These are phyloP conservation scores for Kazachstania sp. DNA, from an alignment of 1,139 yeast genomes.

Conservation along the genomic window DNA sequence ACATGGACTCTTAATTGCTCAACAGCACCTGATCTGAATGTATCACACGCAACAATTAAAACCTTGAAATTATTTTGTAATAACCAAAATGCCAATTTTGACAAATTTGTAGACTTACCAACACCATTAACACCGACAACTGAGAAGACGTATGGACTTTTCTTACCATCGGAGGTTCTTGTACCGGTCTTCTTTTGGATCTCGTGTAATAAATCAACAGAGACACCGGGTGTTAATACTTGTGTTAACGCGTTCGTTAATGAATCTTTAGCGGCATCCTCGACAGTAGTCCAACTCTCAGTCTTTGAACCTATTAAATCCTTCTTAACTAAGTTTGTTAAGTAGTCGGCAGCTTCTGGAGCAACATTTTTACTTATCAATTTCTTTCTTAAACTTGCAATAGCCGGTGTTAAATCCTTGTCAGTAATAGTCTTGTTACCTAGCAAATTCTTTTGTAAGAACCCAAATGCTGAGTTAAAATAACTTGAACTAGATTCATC, in stretches of 20 bases:
- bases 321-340: slow-evolving; percentile 50
- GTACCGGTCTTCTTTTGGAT: slow-evolving; percentile 44
- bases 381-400: slow-evolving; percentile 46
- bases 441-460: slow-evolving; percentile 43
- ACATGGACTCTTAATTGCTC: slow-evolving; percentile 95
- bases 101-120: slow-evolving; percentile 91
- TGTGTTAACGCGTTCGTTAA: slow-evolving; percentile 70
- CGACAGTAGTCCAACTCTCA: slow-evolving; percentile 55
- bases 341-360: slow-evolving; percentile 50
- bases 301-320: slow-evolving; percentile 59
- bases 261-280: slow-evolving; percentile 53
- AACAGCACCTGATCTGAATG: slow-evolving; percentile 96
- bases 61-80: slow-evolving; percentile 82
- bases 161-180: slow-evolving; percentile 24
- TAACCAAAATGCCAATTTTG: slow-evolving; percentile 92
- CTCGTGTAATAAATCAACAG: slow-evolving; percentile 79
- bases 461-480: slow-evolving; percentile 41
- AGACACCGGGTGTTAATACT: slow-evolving; percentile 84
- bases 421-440: slow-evolving; percentile 52
- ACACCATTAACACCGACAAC: slow-evolving; percentile 98
- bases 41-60: slow-evolving; percentile 92
- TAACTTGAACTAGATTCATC: slow-evolving; percentile 15
- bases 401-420: slow-evolving; percentile 48
- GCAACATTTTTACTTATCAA: slow-evolving; percentile 44
- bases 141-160: slow-evolving; percentile 83